phyloP scores from a whole-genome alignment of 2,329 filamentous ascomycete species.

The Hypoxylon sp. region DNA sequence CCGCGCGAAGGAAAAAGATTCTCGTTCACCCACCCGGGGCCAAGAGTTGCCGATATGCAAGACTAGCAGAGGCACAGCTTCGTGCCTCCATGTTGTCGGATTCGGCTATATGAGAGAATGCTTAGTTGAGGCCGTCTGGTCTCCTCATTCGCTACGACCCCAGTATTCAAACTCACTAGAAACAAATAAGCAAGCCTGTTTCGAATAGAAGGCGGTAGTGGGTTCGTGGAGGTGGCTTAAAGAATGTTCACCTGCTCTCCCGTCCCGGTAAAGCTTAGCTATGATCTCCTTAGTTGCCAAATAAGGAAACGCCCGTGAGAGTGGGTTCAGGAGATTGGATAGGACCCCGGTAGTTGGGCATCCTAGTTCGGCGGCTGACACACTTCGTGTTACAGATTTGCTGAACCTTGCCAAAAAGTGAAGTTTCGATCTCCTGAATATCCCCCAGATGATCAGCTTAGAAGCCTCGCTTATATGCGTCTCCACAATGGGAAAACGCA shows the following conservation, averaged over 20 bases:
- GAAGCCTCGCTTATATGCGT: not conserved
- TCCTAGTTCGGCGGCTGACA: conserved; percentile 27
- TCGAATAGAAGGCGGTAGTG: conserved; percentile 32
- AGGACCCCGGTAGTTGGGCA: conserved; percentile 11
- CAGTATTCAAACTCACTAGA: conserved; percentile 37
- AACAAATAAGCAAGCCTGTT: conserved; percentile 32
- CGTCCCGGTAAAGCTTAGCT: conserved; percentile 9
- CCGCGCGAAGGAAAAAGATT: conserved; percentile 3
- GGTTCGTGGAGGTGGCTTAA: conserved; percentile 23
- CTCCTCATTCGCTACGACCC: conserved; percentile 27
- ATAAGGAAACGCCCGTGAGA: not conserved
- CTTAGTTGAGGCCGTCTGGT: conserved; percentile 6
- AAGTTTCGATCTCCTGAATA: conserved; percentile 30
- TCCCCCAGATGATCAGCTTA: conserved; percentile 30
- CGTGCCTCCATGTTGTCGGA: conserved; percentile 18
- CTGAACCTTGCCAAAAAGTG: conserved; percentile 11
- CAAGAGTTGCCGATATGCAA: conserved; percentile 4
- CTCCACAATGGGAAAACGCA: conserved; percentile 3
- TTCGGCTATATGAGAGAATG: conserved; percentile 19
- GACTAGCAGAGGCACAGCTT: conserved; percentile 16
- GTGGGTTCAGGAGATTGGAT: conserved; percentile 19
- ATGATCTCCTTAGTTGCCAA: conserved; percentile 10
- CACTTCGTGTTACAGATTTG: conserved; percentile 29
- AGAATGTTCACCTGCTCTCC: conserved; percentile 11
- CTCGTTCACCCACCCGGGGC: conserved; percentile 1